Evolutionary conservation across 805 yeast species (phyloP).

Genomic region (Schwanniomyces pseudopolymorphus): DNA sequence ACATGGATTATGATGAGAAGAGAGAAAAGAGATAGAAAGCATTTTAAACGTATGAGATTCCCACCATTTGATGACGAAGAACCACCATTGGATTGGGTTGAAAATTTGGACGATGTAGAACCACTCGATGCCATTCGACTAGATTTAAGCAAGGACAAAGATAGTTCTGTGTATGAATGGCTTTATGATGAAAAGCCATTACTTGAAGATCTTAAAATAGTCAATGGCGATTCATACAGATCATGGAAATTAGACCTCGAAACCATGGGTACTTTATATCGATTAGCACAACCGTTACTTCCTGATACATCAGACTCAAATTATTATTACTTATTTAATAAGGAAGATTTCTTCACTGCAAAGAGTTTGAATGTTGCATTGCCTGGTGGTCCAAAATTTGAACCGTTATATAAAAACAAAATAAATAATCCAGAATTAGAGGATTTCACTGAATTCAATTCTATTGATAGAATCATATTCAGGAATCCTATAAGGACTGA

Average conservation of each 20-base stretch:
- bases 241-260: constrained; percentile 65
- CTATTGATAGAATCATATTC: constrained; percentile 83
- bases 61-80: constrained; percentile 99
- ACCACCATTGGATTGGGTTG: constrained; percentile 84
- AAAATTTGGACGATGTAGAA: constrained; percentile 70
- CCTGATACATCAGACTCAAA: constrained; percentile 59
- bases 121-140: constrained; percentile 69
- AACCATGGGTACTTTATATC: constrained; percentile 63
- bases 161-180: constrained; percentile 67
- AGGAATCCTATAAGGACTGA: constrained; percentile 78
- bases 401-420: constrained; percentile 69
- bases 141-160: constrained; percentile 65
- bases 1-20: constrained; percentile 91
- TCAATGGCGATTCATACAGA: constrained; percentile 77
- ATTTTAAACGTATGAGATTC: constrained; percentile 87
- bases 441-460: constrained; percentile 87
- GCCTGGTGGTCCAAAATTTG: constrained; percentile 97
- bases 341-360: constrained; percentile 80
- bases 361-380: constrained; percentile 83
- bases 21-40: constrained; percentile 87
- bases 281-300: constrained; percentile 69
- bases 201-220: constrained; percentile 50
- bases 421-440: constrained; percentile 59
- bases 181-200: constrained; percentile 77
- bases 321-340: constrained; percentile 70